These are phyloP conservation scores for Zychaea mexicana DNA, from an alignment of 371 early-diverging fungal species.

Conservation along the genomic window DNA sequence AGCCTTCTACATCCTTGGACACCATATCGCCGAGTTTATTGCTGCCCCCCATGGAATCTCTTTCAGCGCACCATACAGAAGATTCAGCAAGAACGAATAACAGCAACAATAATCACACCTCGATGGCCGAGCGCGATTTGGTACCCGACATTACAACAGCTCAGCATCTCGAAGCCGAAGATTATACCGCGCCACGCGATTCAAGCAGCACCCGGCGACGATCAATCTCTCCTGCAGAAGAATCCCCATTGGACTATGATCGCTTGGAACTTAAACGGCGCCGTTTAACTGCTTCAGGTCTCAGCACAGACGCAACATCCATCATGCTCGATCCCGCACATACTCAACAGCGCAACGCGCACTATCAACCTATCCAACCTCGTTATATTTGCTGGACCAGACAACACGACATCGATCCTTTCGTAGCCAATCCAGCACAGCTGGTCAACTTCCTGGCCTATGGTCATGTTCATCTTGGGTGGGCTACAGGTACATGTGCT, in stretches of 20 bases:
- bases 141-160: conserved; percentile 10
- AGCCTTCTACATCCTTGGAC: conserved; percentile 11
- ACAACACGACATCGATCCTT: background rate
- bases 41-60: conserved; percentile 20
- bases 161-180: conserved; percentile 2
- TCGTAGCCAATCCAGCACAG: background rate
- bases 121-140: conserved; percentile 25
- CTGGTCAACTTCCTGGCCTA: conserved; percentile 16
- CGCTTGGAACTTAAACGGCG: conserved; percentile 15
- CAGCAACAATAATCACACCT: conserved; percentile 22
- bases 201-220: background rate
- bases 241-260: conserved; percentile 3
- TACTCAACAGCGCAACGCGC: background rate
- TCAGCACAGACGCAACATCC: background rate
- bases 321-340: background rate
- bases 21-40: background rate
- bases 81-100: background rate
- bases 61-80: background rate
- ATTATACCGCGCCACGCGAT: background rate
- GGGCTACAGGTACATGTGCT: conserved; percentile 5
- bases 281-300: background rate
- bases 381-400: background rate
- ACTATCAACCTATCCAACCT: background rate
- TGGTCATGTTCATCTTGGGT: background rate
- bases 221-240: background rate